Conservation (phyloP, 352 stramenopile genomes). For the Globisporangium yorkense region DNA sequence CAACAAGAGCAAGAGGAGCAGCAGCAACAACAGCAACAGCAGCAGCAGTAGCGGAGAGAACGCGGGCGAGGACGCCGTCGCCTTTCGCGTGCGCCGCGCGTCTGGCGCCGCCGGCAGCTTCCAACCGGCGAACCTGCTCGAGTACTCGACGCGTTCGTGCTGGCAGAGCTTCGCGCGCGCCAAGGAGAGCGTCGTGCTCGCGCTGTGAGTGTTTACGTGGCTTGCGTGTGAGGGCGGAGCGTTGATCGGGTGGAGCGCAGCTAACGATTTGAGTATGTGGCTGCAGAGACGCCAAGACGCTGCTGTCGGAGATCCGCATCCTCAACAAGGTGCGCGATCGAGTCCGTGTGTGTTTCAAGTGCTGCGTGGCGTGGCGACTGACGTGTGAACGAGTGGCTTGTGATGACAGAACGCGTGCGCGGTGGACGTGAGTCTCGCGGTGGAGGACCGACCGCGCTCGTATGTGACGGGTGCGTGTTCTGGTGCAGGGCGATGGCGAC, state of each 20-base stretch:
- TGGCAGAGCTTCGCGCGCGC: conserved; percentile 59
- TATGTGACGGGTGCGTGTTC: conserved; percentile 40
- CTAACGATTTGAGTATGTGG: not conserved
- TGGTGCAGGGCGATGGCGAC: not conserved
- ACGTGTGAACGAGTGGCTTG: not conserved
- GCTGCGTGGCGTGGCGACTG: not conserved
- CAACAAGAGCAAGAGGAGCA: not conserved
- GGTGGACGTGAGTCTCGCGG: conserved; percentile 54
- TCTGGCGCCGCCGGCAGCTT: conserved; percentile 24
- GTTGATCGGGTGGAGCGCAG: too few species aligned
- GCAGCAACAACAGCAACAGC: too few species aligned
- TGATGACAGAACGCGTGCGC: conserved; percentile 49
- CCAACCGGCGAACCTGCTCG: conserved; percentile 30
- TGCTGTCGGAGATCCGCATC: conserved; percentile 64
- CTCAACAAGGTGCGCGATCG: conserved; percentile 49
- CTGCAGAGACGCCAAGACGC: conserved; percentile 47
- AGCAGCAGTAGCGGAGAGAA: not conserved
- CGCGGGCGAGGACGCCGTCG: conserved; percentile 7
- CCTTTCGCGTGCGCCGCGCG: conserved; percentile 35
- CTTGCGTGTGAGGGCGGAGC: too few species aligned
- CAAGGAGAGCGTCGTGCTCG: conserved; percentile 46
- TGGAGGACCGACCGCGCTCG: conserved; percentile 57
- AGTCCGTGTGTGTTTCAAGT: not conserved
- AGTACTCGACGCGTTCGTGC: conserved; percentile 45
- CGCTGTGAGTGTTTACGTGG: conserved; percentile 24